Evolutionary conservation across 176 grass and related monocot species (phyloP), one percentile per base, ranked within the genome.

Genomic region (Carex cristatella): DNA sequence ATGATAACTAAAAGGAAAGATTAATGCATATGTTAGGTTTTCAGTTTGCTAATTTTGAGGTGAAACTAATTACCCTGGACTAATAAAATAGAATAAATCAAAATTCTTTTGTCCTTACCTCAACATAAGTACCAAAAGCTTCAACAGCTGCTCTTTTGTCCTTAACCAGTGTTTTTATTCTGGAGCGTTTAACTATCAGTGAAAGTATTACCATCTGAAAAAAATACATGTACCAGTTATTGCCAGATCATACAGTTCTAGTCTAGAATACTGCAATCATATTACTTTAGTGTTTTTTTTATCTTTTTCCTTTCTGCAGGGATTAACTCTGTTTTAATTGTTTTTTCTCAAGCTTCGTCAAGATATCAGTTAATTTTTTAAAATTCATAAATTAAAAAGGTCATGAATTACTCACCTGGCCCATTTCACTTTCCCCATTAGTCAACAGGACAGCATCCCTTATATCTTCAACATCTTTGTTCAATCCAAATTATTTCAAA

Each of bases 131-230:
- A 87, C 95, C 95, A 89, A 98, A 98, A 65, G 95, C 91, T 72
- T 93, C 89, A 78, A 78, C 65, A n/a, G 95, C 90, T 60, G 95
- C 86, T 77, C 86, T 88, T 85, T 93, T 93, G 35, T 98, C 88
- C 86, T 92, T 98, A 40, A 98, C 95, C 78, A 98, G 42, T 87
- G 91, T 86, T 94, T 94, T 98, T 89, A 94, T 88, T 89, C 91
- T 93, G 56, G 80, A 49, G n/a, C 95, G 90, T 91, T 98, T 98
- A 80, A 98, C 88, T 81, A 98, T 94, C 74, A 98, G 71, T 53
- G 83, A 88, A 38, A 98, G 88, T 70, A 98, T 92, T 53, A 94
- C 91, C 91, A 98, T 92, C 95, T 98, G 84, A 75, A 85, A 80
- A 53, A 79, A 33, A 10, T 32, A 30, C 35, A 60, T 40, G 38